Evolutionary conservation across 192 early-diverging fungal species (phyloP).

Genomic region (Coemansia javaensis): DNA sequence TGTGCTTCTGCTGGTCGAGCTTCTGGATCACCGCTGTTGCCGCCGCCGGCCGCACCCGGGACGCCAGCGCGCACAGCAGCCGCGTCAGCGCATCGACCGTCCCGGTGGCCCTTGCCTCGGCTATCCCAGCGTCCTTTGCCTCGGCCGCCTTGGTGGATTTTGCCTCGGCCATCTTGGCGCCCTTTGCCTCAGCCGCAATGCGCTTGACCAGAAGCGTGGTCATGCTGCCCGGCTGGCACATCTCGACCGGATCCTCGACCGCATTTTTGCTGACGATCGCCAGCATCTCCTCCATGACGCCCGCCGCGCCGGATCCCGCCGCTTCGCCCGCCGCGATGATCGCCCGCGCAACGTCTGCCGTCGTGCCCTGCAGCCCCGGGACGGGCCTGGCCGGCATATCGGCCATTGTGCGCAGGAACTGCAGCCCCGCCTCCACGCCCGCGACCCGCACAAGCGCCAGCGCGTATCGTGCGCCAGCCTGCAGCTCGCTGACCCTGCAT

Average conservation of each 20-base stretch:
- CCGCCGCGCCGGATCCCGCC: neutral
- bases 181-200: neutral
- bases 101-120: neutral
- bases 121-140: neutral
- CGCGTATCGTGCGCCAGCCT: constrained; percentile 18
- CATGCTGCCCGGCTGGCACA: neutral
- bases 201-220: no score
- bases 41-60: neutral
- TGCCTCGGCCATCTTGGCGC: no score
- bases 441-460: constrained; percentile 13
- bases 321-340: neutral
- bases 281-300: neutral
- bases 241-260: constrained; percentile 7
- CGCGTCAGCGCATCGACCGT: neutral
- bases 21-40: neutral
- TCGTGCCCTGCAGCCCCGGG: neutral
- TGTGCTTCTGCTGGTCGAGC: neutral
- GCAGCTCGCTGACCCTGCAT: constrained; percentile 5
- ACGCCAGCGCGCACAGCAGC: neutral
- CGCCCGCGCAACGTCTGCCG: constrained; percentile 1
- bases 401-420: constrained; percentile 10
- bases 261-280: neutral
- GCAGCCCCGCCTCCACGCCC: constrained; percentile 1
- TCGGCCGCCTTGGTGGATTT: no score
- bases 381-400: constrained; percentile 21